phyloP scores from a whole-genome alignment of 2,329 filamentous ascomycete species.

The Pyricularia sp. region DNA sequence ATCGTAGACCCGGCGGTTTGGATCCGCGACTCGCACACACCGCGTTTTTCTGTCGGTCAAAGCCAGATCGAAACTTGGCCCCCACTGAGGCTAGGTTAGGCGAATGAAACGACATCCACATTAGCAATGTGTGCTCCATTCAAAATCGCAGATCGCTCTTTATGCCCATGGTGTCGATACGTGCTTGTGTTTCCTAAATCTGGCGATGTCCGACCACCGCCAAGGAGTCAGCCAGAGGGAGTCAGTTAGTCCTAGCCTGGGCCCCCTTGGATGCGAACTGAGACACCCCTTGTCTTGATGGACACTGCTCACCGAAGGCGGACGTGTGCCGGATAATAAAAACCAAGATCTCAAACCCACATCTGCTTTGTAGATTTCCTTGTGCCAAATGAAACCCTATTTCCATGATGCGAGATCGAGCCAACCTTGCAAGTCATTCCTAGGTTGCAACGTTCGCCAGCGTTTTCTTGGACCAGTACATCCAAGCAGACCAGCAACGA shows the following conservation, averaged over 20 bases:
- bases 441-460: neutral
- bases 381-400: neutral
- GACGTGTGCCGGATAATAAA: neutral
- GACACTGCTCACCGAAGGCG: neutral
- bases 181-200: neutral
- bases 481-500: neutral
- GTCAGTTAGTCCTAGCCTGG: neutral
- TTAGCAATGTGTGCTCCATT: neutral
- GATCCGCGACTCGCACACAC: neutral
- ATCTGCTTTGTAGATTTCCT: neutral
- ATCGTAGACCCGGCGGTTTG: neutral
- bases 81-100: neutral
- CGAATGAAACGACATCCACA: neutral
- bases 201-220: neutral
- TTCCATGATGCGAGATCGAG: neutral
- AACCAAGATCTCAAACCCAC: neutral
- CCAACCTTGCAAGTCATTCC: neutral
- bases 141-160: neutral
- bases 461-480: neutral
- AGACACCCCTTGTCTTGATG: neutral
- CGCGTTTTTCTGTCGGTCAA: neutral
- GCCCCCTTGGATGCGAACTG: neutral
- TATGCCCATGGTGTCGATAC: neutral
- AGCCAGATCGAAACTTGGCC: neutral
- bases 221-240: neutral